Conservation (phyloP, 177 flowering plant species). For the Telopea speciosissima region DNA sequence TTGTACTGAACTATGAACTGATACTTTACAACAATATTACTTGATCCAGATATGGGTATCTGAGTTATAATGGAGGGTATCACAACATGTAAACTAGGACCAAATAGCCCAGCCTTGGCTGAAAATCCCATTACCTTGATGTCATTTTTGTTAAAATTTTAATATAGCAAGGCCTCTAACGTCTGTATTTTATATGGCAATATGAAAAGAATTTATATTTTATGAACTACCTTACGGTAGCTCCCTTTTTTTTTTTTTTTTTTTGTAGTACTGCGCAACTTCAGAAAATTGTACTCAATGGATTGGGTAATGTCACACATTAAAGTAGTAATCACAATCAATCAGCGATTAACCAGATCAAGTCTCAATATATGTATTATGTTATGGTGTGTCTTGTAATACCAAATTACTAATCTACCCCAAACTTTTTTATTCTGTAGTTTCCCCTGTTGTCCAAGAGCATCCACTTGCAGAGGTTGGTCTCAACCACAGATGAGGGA, state of each 20-base stretch:
- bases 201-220: not conserved
- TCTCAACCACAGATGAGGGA: slow-evolving; percentile 39
- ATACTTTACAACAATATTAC: no score
- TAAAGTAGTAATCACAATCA: no score
- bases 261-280: no score
- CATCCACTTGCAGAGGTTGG: slow-evolving; percentile 51
- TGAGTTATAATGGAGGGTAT: no score
- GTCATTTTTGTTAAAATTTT: not conserved
- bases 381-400: not conserved
- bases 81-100: no score
- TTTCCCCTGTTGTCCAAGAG: slow-evolving; percentile 74
- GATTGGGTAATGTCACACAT: not conserved
- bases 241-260: no score
- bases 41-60: no score
- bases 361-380: not conserved
- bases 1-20: no score
- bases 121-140: not conserved
- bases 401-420: not conserved
- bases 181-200: not conserved
- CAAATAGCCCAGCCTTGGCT: not conserved
- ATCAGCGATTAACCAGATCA: not conserved
- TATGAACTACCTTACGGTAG: not conserved
- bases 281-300: not conserved
- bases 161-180: not conserved
- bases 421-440: slow-evolving; percentile 22